Evolutionary conservation across 257 asterid species (phyloP).

Genomic region (Primulina huaijiensis): DNA sequence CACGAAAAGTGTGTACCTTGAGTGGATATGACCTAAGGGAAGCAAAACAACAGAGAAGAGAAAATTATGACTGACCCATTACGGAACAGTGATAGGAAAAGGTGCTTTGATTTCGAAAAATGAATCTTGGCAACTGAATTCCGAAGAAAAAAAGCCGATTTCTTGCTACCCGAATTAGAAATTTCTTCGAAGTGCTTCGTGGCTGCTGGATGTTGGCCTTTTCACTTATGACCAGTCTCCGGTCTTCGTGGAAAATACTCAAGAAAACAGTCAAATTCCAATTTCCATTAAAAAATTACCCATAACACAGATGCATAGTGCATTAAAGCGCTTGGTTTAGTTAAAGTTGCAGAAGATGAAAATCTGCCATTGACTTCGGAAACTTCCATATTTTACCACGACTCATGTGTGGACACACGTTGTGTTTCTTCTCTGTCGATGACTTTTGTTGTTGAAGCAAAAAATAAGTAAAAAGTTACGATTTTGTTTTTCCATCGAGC

Average conservation of each 20-base stretch:
- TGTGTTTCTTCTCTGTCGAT: too few relatives aligned
- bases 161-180: slow-evolving; percentile 12
- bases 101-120: slow-evolving; percentile 17
- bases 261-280: slow-evolving; percentile 19
- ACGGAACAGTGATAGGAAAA: slow-evolving; percentile 22
- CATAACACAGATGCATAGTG: neutral
- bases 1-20: slow-evolving; percentile 12
- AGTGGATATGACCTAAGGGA: slow-evolving; percentile 7
- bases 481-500: too few relatives aligned
- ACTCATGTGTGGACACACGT: neutral
- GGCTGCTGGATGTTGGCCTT: slow-evolving; percentile 19
- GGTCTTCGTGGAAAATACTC: slow-evolving; percentile 28
- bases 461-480: neutral
- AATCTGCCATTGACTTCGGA: neutral
- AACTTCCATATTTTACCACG: neutral
- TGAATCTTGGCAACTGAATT: slow-evolving; percentile 26
- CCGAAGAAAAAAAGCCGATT: slow-evolving; percentile 11
- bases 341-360: neutral
- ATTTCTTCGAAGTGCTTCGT: slow-evolving; percentile 19
- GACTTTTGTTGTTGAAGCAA: too few relatives aligned
- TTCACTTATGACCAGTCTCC: slow-evolving; percentile 31
- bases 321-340: neutral
- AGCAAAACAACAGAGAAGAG: neutral
- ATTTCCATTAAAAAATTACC: neutral
- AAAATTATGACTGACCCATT: slow-evolving; percentile 32